Evolutionary conservation across 768 basidiomycete genomes (phyloP), one percentile per base, ranked within the genome.

Genomic region (Rhizopogon vesiculosus): DNA sequence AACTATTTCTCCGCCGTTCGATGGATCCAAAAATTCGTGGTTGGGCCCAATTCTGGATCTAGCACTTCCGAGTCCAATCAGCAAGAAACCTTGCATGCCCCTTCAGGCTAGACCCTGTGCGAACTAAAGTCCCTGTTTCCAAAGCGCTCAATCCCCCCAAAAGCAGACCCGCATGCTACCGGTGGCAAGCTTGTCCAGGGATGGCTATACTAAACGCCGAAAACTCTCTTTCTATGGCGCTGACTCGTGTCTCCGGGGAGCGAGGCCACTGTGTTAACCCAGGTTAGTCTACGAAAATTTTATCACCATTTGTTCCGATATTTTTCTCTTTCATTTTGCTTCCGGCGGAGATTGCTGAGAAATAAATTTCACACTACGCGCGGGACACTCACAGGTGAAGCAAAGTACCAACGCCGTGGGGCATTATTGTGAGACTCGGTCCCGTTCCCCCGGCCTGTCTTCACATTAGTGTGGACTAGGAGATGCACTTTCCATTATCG

Each of bases 1-100:
- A 69, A 72, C 72, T 69, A 72, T 66, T 67, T 72, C 73, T 66
- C 70, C 69, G 65, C 74, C 25, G 25, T 68, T 77, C 74, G 73
- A 78, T 74, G 72, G 75, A 69, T 72, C 72, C 73, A 71, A 72
- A 68, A 72, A 75, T 72, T 72, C 65, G 66, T 65, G 69, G 68
- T 64, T 67, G 69, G 67, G 67, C 67, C 58, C 58, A 62, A 58
- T 56, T 69, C 67, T 62, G 63, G 67, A 57, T 58, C 52, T 56
- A 54, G 45, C 52, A 67, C 66, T 77, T 77, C 67, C 71, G 73
- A 38, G 72, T 66, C 73, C 78, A 76, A 74, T 29, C 31, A 28
- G 38, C 38, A 25, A 51, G 77, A 33, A 38, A 75, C 78, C 74
- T 72, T 70, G 73, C 65, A 69, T 76, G 71, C 77, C 74, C 66